A percentile compares a stretch with the other conserved stretches of the same genome.
Evolutionary conservation across 148 eudicot species (phyloP).

Genomic region (Amaranthus palmeri): DNA sequence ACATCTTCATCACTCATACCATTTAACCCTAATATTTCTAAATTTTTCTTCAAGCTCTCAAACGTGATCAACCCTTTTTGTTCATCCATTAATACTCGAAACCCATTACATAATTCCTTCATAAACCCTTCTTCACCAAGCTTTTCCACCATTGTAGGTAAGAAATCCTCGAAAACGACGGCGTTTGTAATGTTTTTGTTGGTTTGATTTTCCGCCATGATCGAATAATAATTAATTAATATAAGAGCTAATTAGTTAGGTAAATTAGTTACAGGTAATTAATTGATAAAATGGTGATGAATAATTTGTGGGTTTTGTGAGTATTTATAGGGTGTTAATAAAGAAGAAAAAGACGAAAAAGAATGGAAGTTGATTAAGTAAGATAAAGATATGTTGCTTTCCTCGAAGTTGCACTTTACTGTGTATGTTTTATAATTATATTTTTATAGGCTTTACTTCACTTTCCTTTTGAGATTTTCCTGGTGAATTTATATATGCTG

Average conservation of each 20-base stretch:
- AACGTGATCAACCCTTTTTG: slow-evolving; percentile 51
- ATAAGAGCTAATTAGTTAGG: background rate
- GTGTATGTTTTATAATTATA: background rate
- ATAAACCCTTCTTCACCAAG: slow-evolving; percentile 55
- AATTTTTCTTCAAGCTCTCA: slow-evolving; percentile 53
- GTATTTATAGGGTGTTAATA: slow-evolving; percentile 6
- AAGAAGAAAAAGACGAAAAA: no score
- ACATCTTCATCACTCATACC: slow-evolving; percentile 44
- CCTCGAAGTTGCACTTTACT: slow-evolving; percentile 28
- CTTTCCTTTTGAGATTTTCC: slow-evolving; percentile 5
- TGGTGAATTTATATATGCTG: slow-evolving; percentile 3
- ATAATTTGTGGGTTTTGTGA: background rate
- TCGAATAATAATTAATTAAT: background rate
- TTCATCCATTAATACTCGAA: slow-evolving; percentile 40
- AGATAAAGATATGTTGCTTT: slow-evolving; percentile 23
- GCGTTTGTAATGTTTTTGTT: background rate
- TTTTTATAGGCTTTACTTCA: background rate
- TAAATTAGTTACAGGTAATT: background rate
- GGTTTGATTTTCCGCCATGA: slow-evolving; percentile 8
- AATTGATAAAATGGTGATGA: background rate
- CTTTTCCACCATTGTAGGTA: slow-evolving; percentile 53
- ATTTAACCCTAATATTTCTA: slow-evolving; percentile 36
- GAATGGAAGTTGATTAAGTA: background rate
- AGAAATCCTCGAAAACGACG: slow-evolving; percentile 29
- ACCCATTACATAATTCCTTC: slow-evolving; percentile 59